Conservation (phyloP, 1,284 basidiomycete species). For the Cryptococcus hybrid region DNA sequence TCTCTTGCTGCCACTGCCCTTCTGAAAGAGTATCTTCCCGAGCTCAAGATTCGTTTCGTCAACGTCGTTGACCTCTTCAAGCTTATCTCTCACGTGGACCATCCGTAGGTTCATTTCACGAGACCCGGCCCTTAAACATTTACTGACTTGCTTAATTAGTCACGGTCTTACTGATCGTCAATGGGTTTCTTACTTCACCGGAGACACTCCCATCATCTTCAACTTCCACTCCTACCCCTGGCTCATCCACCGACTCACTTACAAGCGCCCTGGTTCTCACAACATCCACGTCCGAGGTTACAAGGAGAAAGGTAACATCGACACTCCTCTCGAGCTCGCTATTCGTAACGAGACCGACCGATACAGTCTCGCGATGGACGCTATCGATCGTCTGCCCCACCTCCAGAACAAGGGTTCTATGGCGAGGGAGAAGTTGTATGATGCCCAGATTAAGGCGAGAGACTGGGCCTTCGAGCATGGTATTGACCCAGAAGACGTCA, state of each 20-base stretch:
- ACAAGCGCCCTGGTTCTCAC: conserved; percentile 27
- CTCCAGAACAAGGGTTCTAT: conserved; percentile 27
- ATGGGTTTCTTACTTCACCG: conserved; percentile 61
- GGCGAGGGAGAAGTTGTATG: conserved; percentile 31
- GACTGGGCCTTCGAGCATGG: conserved; percentile 33
- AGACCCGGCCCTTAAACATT: not conserved
- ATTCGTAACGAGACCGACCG: conserved; percentile 39
- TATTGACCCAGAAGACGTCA: conserved; percentile 20
- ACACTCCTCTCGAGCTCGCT: conserved; percentile 38
- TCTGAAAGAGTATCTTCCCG: conserved; percentile 65
- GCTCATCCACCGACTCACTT: conserved; percentile 38
- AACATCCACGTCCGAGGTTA: conserved; percentile 42
- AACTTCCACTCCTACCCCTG: conserved; percentile 70
- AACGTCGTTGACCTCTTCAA: conserved; percentile 76
- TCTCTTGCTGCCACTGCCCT: conserved; percentile 64
- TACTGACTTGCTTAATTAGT: not conserved
- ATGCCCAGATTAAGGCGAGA: conserved; percentile 28
- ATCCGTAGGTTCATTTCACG: conserved; percentile 54
- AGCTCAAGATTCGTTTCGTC: conserved; percentile 72
- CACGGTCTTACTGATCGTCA: conserved; percentile 64
- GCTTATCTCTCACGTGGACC: conserved; percentile 61
- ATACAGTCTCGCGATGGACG: conserved; percentile 40
- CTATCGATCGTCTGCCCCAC: conserved; percentile 32
- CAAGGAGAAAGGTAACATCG: conserved; percentile 39
- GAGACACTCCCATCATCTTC: conserved; percentile 66